Conservation (phyloP, 1,139 yeast species). For the Insectozyma bohioensis region DNA sequence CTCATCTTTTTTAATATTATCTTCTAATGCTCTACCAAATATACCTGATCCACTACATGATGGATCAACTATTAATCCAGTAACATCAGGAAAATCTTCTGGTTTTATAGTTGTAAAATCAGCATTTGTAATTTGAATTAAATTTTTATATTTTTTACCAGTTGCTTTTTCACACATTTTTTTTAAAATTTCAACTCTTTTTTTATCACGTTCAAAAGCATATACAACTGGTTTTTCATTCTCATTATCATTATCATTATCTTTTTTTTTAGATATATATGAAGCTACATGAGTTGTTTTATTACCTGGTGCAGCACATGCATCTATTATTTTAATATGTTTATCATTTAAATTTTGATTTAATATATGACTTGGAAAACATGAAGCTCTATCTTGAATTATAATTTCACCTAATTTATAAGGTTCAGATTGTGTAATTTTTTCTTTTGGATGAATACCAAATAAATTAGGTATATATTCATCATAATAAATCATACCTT, state of each 20-base stretch:
- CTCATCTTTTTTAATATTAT: constrained; percentile 36
- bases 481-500: constrained; percentile 70
- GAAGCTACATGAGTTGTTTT: constrained; percentile 93
- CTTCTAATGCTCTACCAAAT: constrained; percentile 76
- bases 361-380: constrained; percentile 89
- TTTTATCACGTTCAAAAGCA: constrained; percentile 86
- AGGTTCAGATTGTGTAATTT: constrained; percentile 61
- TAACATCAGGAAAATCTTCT: constrained; percentile 57
- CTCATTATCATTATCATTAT: constrained; percentile 1
- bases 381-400: constrained; percentile 94
- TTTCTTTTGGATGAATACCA: constrained; percentile 78
- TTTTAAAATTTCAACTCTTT: constrained; percentile 67
- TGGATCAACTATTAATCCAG: constrained; percentile 90
- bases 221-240: too few species aligned
- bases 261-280: constrained; percentile 26
- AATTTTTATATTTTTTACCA: constrained; percentile 38
- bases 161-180: constrained; percentile 84
- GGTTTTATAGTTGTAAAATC: constrained; percentile 81
- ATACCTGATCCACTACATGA: constrained; percentile 98
- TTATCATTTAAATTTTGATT: constrained; percentile 49
- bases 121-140: constrained; percentile 71
- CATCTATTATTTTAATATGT: constrained; percentile 69
- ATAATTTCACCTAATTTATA: constrained; percentile 77
- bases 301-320: constrained; percentile 98
- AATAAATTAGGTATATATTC: constrained; percentile 68